A percentile compares a stretch with the other conserved stretches of the same genome.
These are phyloP conservation scores for Lanmaoa rubissima DNA, from an alignment of 768 basidiomycete genomes.

Conservation along the genomic window DNA sequence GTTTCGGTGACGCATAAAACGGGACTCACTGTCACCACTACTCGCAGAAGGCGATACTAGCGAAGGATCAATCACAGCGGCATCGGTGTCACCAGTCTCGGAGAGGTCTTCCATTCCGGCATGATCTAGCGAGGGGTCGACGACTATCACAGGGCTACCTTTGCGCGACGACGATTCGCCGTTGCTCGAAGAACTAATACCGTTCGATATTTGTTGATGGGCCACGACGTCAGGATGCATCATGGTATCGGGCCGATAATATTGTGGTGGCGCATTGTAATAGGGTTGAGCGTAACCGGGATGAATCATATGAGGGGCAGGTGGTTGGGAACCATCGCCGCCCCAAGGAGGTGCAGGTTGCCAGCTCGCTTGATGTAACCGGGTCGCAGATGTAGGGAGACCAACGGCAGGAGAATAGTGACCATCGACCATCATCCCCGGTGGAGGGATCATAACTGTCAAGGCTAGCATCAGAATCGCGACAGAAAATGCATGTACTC, in stretches of 20 bases:
- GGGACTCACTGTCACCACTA: slow-evolving; percentile 18
- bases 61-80: slow-evolving; percentile 39
- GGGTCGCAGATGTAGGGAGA: slow-evolving; percentile 54
- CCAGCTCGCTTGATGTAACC: slow-evolving; percentile 45
- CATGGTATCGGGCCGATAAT: slow-evolving; percentile 44
- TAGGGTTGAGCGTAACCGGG: slow-evolving; percentile 39
- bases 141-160: slow-evolving; percentile 24
- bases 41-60: slow-evolving; percentile 28
- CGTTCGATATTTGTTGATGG: slow-evolving; percentile 25
- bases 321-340: slow-evolving; percentile 37
- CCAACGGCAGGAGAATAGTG: slow-evolving; percentile 42
- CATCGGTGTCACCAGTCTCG: slow-evolving; percentile 13
- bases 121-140: slow-evolving; percentile 25
- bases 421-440: slow-evolving; percentile 41
- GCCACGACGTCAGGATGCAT: slow-evolving; percentile 20
- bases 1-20: slow-evolving; percentile 24
- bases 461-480: slow-evolving; percentile 5
- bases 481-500: slow-evolving; percentile 11
- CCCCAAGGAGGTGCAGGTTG: slow-evolving; percentile 34
- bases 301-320: slow-evolving; percentile 31
- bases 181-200: slow-evolving; percentile 21
- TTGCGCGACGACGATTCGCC: slow-evolving; percentile 30
- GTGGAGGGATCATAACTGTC: slow-evolving; percentile 42
- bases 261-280: slow-evolving; percentile 39
- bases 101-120: slow-evolving; percentile 12